Evolutionary conservation across 306 rosid species (phyloP).

Genomic region (Cajanus cajan): DNA sequence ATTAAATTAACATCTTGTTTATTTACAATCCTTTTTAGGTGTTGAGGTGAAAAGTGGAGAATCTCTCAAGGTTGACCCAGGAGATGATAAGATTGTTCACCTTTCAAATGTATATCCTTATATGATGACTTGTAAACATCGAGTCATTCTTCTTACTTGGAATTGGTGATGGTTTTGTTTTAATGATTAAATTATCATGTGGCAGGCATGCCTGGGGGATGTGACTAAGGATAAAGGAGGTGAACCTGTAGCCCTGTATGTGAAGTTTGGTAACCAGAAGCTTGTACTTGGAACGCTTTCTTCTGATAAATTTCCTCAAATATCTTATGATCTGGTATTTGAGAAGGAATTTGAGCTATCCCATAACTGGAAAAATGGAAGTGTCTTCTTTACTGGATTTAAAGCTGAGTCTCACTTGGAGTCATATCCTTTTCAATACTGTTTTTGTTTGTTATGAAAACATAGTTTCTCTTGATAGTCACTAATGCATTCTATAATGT

Average conservation of each 20-base stretch:
- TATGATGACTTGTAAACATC: neutral
- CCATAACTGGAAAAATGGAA: constrained; percentile 1
- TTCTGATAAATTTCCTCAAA: neutral
- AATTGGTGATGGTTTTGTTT: neutral
- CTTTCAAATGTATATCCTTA: neutral
- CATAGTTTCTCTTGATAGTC: neutral
- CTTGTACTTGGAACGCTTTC: constrained; percentile 6
- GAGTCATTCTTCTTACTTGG: neutral
- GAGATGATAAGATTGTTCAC: constrained; percentile 2
- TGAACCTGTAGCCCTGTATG: neutral
- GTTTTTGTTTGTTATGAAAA: neutral
- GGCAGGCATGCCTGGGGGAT: constrained; percentile 6
- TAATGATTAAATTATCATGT: neutral
- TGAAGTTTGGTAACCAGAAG: constrained; percentile 7
- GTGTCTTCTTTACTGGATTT: neutral
- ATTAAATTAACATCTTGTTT: neutral
- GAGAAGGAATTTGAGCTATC: constrained; percentile 16
- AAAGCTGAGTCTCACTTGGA: neutral
- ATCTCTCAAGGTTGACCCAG: neutral
- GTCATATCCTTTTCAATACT: neutral
- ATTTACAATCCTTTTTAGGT: neutral
- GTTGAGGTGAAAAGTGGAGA: constrained; percentile 8
- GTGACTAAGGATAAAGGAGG: neutral
- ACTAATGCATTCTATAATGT: neutral
- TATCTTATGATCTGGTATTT: neutral